Evolutionary conservation across 2,329 filamentous ascomycete genomes (phyloP), one percentile per base, ranked within the genome.

Genomic region (Stagonosporopsis chrysanthemi): DNA sequence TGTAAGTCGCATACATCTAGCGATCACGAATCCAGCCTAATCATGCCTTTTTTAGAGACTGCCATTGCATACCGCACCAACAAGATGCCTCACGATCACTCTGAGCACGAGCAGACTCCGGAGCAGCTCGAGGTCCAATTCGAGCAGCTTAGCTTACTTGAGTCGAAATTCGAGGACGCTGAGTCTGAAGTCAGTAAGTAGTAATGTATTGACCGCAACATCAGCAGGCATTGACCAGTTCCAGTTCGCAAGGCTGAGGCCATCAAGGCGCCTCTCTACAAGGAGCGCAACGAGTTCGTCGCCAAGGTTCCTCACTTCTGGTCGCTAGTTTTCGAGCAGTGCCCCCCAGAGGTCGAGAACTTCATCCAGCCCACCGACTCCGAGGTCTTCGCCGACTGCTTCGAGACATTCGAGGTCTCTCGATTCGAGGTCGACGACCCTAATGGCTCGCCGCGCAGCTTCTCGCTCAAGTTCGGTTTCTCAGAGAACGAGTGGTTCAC

Each of bases 261-360:
- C 64, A 82, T 92, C 67, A 85, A 86, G 70, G 81, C 83, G 60
- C 84, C 89, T 41, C 84, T 96, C 60, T 97, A 92, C 81, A 83
- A 85, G 69, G 90, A 90, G 79, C 91, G 94, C 74, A 82, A 86
- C 64, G 83, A 86, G 67, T 78, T 92, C 63, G 81, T 95, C 63
- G 78, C 84, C 62, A 83, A 88, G 72, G 93, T 97, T 72, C 86
- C 87, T 67, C 87, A 91, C 80, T 99, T 98, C 86, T 98, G 95
- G 95, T 84, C 91, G n/a, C 86, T 96, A 56, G 93, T 97, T 55
- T 84, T 98, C 75, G 91, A 96, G 81, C 89, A 92, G 79, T 88
- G 90, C 2, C 92, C 93, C 2, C 83, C 85, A 43, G 92, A 97
- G 62, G 85, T 99, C 67, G 92, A 97, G 79, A 88, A 92, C 78